Base-by-base conservation (phyloP, 108 stramenopile genomes). In the Fragilariopsis cylindrus region DNA sequence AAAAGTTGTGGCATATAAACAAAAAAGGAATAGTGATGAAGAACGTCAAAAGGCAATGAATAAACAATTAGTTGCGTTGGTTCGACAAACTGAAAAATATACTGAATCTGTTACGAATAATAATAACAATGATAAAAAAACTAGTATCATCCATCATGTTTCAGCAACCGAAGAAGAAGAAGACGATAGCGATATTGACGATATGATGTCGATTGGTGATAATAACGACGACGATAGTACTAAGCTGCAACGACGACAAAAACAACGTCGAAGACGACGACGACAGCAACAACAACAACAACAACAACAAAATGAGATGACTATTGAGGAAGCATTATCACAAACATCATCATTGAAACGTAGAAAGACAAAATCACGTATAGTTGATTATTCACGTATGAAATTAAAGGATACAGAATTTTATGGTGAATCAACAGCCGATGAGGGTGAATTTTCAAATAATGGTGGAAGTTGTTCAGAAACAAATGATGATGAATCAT, bases 21-120 rank as follows among this genome's bases (percentile, higher is more conserved):
- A 52, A 54, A 54, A 52, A 15, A 40, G 85, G 40, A 72, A 78
- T 43, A 87, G 85, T 50, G 92, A 97, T 53, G 68, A 69, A 53
- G 70, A 71, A 42, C 78, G 90, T 45, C 68, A 85, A 65, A 77
- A 65, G 82, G 95, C 90, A 46, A 97, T 96, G 95, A 95, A 97
- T 73, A 81, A 85, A 57, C 90, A 93, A 42, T 76, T 97, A 65
- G 91, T 93, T 4, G 71, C 68, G 18, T 74, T 96, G 69, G 92
- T 96, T 43, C 71, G 82, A 72, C 88, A 92, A 80, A 95, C 96
- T 41, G 94, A 97, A 72, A 71, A 80, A 65, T 97, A 95, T 70
- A 90, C 88, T 0, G 83, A 90, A 67, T 72, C 70, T 1, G 66
- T 92, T 52, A 44, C 52, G 2, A 53, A 54, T 30, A n/a, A 62